A percentile compares a stretch with the other conserved stretches of the same genome.
These are phyloP conservation scores for Colletotrichum sansevieriae DNA, from an alignment of 2,329 filamentous ascomycete genomes.

Conservation along the genomic window DNA sequence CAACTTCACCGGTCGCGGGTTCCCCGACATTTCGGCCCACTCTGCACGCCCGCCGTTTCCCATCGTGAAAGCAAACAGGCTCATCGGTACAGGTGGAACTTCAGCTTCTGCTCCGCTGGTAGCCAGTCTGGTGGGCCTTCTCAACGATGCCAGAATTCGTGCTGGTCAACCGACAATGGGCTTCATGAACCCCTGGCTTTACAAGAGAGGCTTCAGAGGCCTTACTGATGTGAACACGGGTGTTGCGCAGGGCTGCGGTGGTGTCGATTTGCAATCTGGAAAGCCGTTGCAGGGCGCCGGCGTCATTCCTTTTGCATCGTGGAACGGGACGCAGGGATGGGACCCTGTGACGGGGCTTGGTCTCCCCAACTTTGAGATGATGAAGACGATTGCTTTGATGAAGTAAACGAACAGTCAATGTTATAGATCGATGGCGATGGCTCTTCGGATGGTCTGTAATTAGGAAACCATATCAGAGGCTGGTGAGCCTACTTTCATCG, in stretches of 20 bases:
- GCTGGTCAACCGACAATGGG: constrained; percentile 66
- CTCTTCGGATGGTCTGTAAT: constrained; percentile 3
- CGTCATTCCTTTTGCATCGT: constrained; percentile 46
- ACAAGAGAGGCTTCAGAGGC: constrained; percentile 51
- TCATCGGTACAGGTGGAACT: constrained; percentile 46
- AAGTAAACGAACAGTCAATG: constrained; percentile 43
- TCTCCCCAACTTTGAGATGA: constrained; percentile 57
- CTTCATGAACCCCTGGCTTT: constrained; percentile 74
- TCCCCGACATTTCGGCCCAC: constrained; percentile 74
- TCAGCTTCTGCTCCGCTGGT: constrained; percentile 73
- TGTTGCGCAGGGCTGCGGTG: constrained; percentile 45
- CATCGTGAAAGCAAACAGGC: constrained; percentile 47
- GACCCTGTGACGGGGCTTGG: constrained; percentile 59
- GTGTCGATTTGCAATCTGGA: constrained; percentile 45
- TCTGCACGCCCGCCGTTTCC: constrained; percentile 45
- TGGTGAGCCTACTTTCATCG: constrained; percentile 11
- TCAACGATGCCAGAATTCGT: constrained; percentile 73
- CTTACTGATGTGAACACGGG: constrained; percentile 53
- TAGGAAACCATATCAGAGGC: constrained; percentile 10
- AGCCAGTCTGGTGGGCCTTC: constrained; percentile 71
- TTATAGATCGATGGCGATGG: neutral
- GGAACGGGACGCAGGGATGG: constrained; percentile 55
- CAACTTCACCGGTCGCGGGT: constrained; percentile 65
- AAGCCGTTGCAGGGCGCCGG: constrained; percentile 44
- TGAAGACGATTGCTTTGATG: constrained; percentile 38